Conservation (phyloP, 768 basidiomycete species). For the Boletus coccyginus region DNA sequence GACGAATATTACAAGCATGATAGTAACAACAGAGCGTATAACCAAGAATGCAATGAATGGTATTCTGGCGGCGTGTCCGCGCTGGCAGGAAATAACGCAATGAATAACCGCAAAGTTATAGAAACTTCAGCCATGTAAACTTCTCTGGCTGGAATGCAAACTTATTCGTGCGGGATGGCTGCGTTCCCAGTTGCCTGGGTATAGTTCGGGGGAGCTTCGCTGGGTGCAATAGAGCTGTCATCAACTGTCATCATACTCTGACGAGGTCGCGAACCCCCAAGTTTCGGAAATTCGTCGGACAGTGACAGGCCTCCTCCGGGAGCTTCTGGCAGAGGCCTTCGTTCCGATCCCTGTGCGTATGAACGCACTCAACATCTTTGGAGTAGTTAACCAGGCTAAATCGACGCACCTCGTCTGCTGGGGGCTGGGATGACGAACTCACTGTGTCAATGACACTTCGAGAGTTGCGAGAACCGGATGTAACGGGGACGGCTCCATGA, state of each 20-base stretch:
- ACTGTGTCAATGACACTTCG: constrained; percentile 4
- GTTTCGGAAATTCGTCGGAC: constrained; percentile 14
- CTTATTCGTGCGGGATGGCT: background rate
- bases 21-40: background rate
- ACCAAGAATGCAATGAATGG: background rate
- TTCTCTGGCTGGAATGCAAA: too few species aligned
- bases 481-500: background rate
- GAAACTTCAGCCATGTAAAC: too few species aligned
- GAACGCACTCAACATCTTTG: background rate
- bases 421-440: background rate
- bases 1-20: background rate
- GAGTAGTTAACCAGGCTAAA: background rate
- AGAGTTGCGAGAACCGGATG: constrained; percentile 11
- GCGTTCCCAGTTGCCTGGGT: constrained; percentile 14
- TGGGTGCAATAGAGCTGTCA: constrained; percentile 10
- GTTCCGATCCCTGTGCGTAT: constrained; percentile 7
- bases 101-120: background rate
- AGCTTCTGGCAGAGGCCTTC: constrained; percentile 22
- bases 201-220: constrained; percentile 26
- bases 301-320: constrained; percentile 18
- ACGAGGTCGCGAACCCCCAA: constrained; percentile 1
- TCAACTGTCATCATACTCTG: constrained; percentile 1
- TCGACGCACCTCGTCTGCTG: constrained; percentile 19
- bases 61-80: background rate
- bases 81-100: background rate